phyloP scores from a whole-genome alignment of 352 stramenopile species.

The Halophytophthora batemanensis region DNA sequence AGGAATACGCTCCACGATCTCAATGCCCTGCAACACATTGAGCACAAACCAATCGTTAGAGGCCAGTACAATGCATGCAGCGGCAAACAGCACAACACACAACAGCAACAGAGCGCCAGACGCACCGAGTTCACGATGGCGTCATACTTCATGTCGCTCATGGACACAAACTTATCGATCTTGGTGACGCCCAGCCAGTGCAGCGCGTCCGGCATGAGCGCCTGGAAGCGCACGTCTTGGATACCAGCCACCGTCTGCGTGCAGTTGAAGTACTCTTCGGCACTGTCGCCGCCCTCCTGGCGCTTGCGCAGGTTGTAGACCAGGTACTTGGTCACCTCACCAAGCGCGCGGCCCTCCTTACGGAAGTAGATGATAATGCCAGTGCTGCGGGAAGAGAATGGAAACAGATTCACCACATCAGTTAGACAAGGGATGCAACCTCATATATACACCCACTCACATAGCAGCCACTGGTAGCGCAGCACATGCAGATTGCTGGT shows the following conservation, averaged over 20 bases:
- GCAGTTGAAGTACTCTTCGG: slow-evolving; percentile 99
- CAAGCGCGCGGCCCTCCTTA: slow-evolving; percentile 96
- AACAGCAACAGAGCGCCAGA: background rate
- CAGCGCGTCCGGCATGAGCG: slow-evolving; percentile 98
- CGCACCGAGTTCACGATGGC: slow-evolving; percentile 95
- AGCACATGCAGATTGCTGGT: slow-evolving; percentile 1
- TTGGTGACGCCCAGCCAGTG: slow-evolving; percentile 97
- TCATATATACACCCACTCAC: background rate
- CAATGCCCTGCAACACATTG: slow-evolving; percentile 81
- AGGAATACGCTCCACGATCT: slow-evolving; percentile 98
- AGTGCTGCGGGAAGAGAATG: slow-evolving; percentile 41
- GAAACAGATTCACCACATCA: background rate
- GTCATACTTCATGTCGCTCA: slow-evolving; percentile 99
- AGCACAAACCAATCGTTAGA: background rate
- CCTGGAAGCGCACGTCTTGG: slow-evolving; percentile 98
- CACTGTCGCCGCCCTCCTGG: slow-evolving; percentile 95
- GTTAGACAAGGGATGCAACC: background rate
- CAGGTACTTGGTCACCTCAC: slow-evolving; percentile 99
- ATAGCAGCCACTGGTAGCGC: background rate
- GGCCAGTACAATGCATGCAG: slow-evolving; percentile 7
- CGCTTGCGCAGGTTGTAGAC: slow-evolving; percentile 99
- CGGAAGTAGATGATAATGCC: slow-evolving; percentile 99
- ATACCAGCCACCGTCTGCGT: slow-evolving; percentile 97
- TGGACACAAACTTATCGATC: slow-evolving; percentile 95
- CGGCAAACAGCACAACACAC: background rate